Conservation (phyloP, 495 filamentous ascomycete genomes). For the Recurvomyces mirabilis region DNA sequence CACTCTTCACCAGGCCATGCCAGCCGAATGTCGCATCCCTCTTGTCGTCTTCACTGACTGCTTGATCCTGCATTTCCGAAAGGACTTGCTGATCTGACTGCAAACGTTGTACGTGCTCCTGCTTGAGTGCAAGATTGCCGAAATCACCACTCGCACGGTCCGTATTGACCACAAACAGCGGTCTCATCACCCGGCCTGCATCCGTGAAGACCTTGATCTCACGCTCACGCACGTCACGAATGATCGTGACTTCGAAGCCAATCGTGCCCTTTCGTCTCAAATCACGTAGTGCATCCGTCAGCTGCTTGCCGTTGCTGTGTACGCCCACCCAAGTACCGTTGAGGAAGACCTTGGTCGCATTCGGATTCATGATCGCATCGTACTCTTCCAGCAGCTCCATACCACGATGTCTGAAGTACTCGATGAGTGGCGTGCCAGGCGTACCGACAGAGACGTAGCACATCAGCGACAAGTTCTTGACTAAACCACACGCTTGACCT, state of each 20-base stretch:
- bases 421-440: conserved; percentile 74
- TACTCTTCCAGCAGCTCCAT: conserved; percentile 98
- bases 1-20: conserved; percentile 66
- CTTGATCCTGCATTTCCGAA: conserved; percentile 24
- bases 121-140: conserved; percentile 71
- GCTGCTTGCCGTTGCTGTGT: conserved; percentile 67
- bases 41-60: conserved; percentile 44
- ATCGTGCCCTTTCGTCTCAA: conserved; percentile 68
- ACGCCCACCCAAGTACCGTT: conserved; percentile 97
- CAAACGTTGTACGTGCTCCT: conserved; percentile 61
- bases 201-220: conserved; percentile 99
- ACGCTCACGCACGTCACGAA: conserved; percentile 88
- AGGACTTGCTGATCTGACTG: conserved; percentile 54
- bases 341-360: conserved; percentile 94
- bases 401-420: conserved; percentile 85
- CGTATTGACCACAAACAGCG: conserved; percentile 82
- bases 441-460: conserved; percentile 93
- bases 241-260: conserved; percentile 78
- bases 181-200: conserved; percentile 84
- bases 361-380: conserved; percentile 73
- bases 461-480: conserved; percentile 98
- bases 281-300: conserved; percentile 66
- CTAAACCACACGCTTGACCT: conserved; percentile 94
- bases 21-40: conserved; percentile 67
- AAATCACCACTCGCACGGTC: conserved; percentile 53